Base-by-base conservation (phyloP, 148 eudicot species). In the Spergularia marina region DNA sequence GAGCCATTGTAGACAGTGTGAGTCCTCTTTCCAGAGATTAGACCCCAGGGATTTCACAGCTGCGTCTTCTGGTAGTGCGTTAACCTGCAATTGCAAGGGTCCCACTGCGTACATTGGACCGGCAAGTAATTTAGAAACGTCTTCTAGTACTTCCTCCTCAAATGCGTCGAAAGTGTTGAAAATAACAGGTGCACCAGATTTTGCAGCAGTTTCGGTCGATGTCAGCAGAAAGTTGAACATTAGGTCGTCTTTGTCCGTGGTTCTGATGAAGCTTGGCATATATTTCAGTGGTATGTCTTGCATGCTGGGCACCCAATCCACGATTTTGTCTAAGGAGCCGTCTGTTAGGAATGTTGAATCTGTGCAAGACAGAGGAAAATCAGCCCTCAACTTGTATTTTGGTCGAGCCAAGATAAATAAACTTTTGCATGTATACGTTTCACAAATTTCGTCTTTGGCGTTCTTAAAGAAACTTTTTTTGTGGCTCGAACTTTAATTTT, bases 1-100 rank as follows among this genome's bases (percentile, higher is more conserved):
- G 18, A 83, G 83, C 85, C 85, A 83, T 25, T 73, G 15, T n/a
- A 80, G 52, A 53, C 85, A 80, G 0, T 59, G 18, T 5, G 70
- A 5, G 53, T 80, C 83, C 44, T 83, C 83, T 58, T 77, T 80
- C 85, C 85, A 83, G 2, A 83, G 83, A 17, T 80, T 83, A 13
- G 80, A 79, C 34, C 80, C 80, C 2, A 83, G 40, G 16, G 77
- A 57, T 30, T 51, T 73, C 13, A 74, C 59, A 51, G 18, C 6
- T 10, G 49, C 12, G 18, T 80, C 78, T 60, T 49, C 8, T 47
- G 68, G 16, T 2, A 58, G 18, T 16, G 53, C 9, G 0, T 77
- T 40, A 4, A 74, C 73, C 30, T 60, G 73, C 47, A 74, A 20
- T 10, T 80, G 69, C 34, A 83, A 16, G 4, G 85, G 83, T 18